phyloP scores from a whole-genome alignment of 106 monocot species.

The Allium fistulosum region DNA sequence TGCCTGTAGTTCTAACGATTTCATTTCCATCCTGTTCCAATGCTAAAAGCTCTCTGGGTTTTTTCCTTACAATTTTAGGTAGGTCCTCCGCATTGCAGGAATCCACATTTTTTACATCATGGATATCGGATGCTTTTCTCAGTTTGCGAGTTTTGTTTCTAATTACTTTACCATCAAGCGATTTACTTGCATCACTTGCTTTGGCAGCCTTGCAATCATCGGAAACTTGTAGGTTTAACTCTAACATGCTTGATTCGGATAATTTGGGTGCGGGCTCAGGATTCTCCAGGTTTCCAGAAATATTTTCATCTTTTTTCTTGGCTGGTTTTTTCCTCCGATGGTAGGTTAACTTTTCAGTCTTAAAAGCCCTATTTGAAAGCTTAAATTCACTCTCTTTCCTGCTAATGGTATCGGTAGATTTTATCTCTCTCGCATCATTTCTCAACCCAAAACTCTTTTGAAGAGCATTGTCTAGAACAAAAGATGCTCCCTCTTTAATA shows the following conservation, averaged over 20 bases:
- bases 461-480: conserved; percentile 25
- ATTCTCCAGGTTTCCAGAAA: conserved; percentile 13
- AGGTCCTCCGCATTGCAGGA: not conserved
- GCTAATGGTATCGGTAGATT: conserved; percentile 11
- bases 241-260: not conserved
- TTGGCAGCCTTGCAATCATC: not conserved
- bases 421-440: conserved; percentile 11
- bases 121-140: conserved; percentile 12
- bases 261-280: conserved; percentile 4
- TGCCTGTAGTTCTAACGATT: conserved; percentile 8
- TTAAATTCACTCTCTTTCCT: too few relatives aligned
- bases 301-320: conserved; percentile 18
- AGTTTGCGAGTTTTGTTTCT: conserved; percentile 19
- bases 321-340: conserved; percentile 51
- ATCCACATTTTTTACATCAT: conserved; percentile 1
- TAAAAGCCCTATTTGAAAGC: too few relatives aligned
- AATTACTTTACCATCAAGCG: conserved; percentile 3
- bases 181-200: conserved; percentile 8
- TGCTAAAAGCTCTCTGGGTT: conserved; percentile 24
- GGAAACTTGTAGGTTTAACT: conserved; percentile 1
- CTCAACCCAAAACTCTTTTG: conserved; percentile 17
- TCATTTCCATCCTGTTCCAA: conserved; percentile 17
- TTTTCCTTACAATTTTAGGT: not conserved
- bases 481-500: conserved; percentile 37
- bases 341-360: conserved; percentile 49